Evolutionary conservation across 495 filamentous ascomycete species (phyloP).

Genomic region (Tuber borchii): DNA sequence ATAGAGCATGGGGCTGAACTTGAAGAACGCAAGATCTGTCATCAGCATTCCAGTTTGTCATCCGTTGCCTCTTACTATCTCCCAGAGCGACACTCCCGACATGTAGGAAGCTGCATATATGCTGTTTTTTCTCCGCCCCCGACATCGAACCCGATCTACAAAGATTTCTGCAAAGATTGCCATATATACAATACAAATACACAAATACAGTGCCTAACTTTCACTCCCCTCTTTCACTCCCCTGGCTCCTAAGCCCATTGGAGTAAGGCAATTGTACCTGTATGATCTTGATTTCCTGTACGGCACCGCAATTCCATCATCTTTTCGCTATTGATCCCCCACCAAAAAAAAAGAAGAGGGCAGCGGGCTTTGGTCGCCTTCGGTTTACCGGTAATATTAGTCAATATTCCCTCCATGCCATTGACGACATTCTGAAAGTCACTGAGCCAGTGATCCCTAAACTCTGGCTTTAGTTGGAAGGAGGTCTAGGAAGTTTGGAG

Average conservation of each 20-base stretch:
- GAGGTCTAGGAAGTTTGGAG: neutral
- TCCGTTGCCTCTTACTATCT: conserved; percentile 24
- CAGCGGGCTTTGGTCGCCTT: neutral
- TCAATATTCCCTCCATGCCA: conserved; percentile 14
- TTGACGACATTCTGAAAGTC: conserved; percentile 23
- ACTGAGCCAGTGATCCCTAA: conserved; percentile 17
- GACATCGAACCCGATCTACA: conserved; percentile 17
- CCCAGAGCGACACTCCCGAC: conserved; percentile 28
- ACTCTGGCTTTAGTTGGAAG: neutral
- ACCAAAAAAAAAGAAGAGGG: neutral
- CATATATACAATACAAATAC: conserved; percentile 4
- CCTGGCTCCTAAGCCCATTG: conserved; percentile 12
- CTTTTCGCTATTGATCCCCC: conserved; percentile 8
- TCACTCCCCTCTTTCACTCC: neutral
- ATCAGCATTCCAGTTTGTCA: conserved; percentile 17
- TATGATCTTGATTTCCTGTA: neutral
- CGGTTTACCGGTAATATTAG: neutral
- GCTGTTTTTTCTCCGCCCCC: conserved; percentile 14
- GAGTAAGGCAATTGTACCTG: neutral
- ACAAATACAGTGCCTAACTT: conserved; percentile 13
- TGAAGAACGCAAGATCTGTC: conserved; percentile 10
- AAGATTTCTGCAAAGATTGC: conserved; percentile 19
- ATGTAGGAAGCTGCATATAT: conserved; percentile 28
- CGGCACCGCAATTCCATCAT: neutral
- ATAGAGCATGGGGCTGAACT: conserved; percentile 25